Evolutionary conservation across 1,139 yeast species (phyloP), one percentile per base, ranked within the genome.

Genomic region (Geotrichum bryndzae): DNA sequence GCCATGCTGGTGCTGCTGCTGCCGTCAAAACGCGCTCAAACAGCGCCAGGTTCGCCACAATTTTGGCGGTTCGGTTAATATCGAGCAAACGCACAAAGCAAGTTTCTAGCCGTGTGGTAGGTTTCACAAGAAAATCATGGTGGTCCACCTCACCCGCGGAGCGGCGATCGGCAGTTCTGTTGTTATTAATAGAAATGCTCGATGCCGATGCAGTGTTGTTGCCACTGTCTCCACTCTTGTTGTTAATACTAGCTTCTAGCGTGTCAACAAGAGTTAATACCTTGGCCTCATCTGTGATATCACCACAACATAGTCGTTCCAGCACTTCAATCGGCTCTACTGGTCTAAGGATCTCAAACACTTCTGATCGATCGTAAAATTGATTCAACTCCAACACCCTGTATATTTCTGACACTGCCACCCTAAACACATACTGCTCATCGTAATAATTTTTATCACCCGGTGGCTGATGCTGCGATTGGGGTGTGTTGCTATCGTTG

Each of bases 311-410:
- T 22, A 41, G 22, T n/a, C 48, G 22, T 41, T 58, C 57, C 23
- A 48, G 31, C 25, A 53, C 18, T 7, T 58, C 57, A 11, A 59
- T 25, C 41, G 52, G 35, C n/a, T 53, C 58, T 5, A 45, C 51
- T 10, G 58, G 60, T 27, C 46, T 56, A 51, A 60, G 35, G 11
- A 56, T 46, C 41, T 41, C 48, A 41, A 41, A 41, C 22, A 41
- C 48, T 7, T 41, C 48, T n/a, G 48, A 15, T 5, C 10, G 6
- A 10, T 48, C 18, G 13, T 22, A 15, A 31, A 51, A 15, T 10
- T 54, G 59, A 18, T 35, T 51, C 33, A 57, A 31, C 10, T 41
- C 48, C 22, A 41, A 23, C 22, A 41, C 48, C n/a, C n/a, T 41
- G 48, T 41, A 41, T 41, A 41, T 41, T 41, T 41, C 23, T 4